A percentile compares a stretch with the other conserved stretches of the same genome.
Conservation (phyloP, 176 grass and related monocot species). For the Oryza nivara region DNA sequence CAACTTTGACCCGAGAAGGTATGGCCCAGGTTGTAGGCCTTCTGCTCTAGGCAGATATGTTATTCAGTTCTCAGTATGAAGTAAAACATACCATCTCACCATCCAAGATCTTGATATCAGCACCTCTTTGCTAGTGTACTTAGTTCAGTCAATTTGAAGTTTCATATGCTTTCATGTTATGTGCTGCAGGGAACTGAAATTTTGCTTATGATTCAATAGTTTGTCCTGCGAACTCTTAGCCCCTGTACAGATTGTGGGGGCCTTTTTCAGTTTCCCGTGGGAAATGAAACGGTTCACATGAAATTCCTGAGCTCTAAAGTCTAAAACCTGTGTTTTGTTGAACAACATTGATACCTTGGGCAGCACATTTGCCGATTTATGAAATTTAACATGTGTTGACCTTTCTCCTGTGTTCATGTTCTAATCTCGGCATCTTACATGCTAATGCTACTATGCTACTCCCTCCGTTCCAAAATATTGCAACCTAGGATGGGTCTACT, state of each 20-base stretch:
- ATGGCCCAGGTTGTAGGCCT: neutral
- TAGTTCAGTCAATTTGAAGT: neutral
- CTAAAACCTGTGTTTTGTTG: neutral
- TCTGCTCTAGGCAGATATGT: neutral
- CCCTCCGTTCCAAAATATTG: too few species aligned
- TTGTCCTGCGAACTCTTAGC: neutral
- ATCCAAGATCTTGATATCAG: neutral
- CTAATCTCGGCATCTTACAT: conserved; percentile 4
- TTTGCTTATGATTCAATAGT: neutral
- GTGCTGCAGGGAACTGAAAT: neutral
- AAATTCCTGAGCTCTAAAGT: neutral
- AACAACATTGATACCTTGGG: neutral
- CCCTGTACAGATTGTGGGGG: neutral
- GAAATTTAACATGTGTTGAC: neutral
- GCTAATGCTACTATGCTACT: neutral
- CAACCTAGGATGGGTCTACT: too few species aligned
- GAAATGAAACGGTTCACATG: neutral
- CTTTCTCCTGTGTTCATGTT: neutral
- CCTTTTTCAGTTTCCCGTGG: neutral
- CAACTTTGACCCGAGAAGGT: conserved; percentile 86
- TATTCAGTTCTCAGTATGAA: neutral
- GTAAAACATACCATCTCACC: neutral
- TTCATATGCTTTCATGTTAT: neutral
- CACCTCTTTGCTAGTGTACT: neutral
- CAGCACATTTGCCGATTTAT: too few species aligned